phyloP scores from a whole-genome alignment of 2,329 filamentous ascomycete genomes.

The Colletotrichum lupini region DNA sequence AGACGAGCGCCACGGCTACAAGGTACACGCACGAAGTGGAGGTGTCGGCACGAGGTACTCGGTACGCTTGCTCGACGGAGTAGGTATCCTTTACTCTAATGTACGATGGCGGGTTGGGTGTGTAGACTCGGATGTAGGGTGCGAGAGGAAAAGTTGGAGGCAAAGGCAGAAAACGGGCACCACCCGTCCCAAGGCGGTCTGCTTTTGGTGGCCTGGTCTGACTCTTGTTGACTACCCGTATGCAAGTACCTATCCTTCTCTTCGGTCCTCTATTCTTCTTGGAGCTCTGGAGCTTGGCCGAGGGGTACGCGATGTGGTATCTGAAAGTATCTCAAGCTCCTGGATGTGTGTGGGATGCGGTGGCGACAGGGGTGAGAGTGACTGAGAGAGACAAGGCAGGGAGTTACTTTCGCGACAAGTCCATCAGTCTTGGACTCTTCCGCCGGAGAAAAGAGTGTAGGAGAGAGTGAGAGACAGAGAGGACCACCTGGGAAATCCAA shows the following conservation, averaged over 20 bases:
- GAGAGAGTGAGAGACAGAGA: background rate
- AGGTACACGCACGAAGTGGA: background rate
- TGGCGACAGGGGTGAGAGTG: background rate
- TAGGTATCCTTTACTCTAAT: background rate
- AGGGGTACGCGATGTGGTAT: background rate
- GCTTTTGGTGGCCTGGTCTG: background rate
- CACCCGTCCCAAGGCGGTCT: slow-evolving; percentile 24
- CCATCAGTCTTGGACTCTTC: background rate
- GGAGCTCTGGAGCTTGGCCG: background rate
- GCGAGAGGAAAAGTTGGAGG: slow-evolving; percentile 12
- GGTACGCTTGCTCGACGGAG: background rate
- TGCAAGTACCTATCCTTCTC: background rate
- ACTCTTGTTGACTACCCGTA: background rate
- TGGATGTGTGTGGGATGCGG: background rate
- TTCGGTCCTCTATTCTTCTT: background rate
- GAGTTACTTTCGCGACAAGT: background rate
- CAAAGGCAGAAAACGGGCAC: slow-evolving; percentile 32
- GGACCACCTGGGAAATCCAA: slow-evolving; percentile 8
- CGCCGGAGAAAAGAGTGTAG: background rate
- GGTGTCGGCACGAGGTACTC: slow-evolving; percentile 11
- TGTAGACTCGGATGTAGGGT: background rate
- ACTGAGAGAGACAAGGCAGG: background rate
- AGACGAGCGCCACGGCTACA: slow-evolving; percentile 13
- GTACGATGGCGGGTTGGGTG: background rate
- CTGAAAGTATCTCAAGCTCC: background rate